Evolutionary conservation across 495 filamentous ascomycete species (phyloP).

Genomic region (Penicillium odoratum): DNA sequence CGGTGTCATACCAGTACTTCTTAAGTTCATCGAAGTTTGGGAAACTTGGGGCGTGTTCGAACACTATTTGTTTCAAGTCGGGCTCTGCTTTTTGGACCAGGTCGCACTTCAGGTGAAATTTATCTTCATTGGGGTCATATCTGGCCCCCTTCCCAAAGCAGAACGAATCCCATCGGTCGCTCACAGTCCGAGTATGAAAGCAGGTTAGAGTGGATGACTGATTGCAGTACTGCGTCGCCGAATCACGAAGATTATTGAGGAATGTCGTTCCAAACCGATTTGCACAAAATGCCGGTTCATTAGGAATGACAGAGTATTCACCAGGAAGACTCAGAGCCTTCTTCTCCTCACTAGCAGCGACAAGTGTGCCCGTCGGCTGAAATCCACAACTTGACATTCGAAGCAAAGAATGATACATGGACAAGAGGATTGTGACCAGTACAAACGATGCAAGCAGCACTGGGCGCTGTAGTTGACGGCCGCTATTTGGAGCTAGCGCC

Average conservation of each 20-base stretch:
- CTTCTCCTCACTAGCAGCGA: not conserved
- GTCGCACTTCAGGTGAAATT: slow-evolving; percentile 17
- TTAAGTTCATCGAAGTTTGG: slow-evolving; percentile 12
- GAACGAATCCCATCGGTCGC: slow-evolving; percentile 21
- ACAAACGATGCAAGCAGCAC: not conserved
- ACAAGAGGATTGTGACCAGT: not conserved
- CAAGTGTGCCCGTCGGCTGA: not conserved
- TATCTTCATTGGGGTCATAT: slow-evolving; percentile 7
- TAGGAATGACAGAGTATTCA: not conserved
- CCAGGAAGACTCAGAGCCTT: not conserved
- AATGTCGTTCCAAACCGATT: slow-evolving; percentile 28
- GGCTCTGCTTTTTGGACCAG: not conserved
- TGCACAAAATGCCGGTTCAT: slow-evolving; percentile 8
- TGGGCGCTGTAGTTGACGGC: not conserved
- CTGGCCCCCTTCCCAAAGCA: slow-evolving; percentile 20
- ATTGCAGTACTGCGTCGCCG: slow-evolving; percentile 17
- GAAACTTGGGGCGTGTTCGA: not conserved
- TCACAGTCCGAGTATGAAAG: slow-evolving; percentile 22
- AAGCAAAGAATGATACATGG: not conserved
- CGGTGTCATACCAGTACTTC: slow-evolving; percentile 27
- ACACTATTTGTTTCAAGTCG: not conserved
- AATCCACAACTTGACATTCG: not conserved
- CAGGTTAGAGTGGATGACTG: slow-evolving; percentile 20
- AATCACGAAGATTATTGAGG: slow-evolving; percentile 34
- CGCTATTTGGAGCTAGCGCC: not conserved